Percentiles rank a stretch among this genome's conserved stretches.
Evolutionary conservation across 768 basidiomycete species (phyloP).

Genomic region (Pleurotus platypus): DNA sequence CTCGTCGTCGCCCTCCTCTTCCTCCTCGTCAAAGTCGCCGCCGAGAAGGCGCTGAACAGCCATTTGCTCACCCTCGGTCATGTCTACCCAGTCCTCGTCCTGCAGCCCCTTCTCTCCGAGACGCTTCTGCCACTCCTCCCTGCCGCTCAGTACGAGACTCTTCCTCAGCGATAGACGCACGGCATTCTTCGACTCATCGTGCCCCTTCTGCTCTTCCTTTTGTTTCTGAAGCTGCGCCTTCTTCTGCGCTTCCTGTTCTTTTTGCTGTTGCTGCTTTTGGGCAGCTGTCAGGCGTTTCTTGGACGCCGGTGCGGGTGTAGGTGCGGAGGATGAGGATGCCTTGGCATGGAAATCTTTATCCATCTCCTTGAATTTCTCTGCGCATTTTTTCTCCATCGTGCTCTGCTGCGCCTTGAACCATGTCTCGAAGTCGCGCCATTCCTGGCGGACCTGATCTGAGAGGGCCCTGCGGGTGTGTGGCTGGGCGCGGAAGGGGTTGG

Average conservation of each 20-base stretch:
- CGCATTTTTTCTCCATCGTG: conserved; percentile 19
- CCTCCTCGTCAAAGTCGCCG: conserved; percentile 29
- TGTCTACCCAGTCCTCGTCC: conserved; percentile 42
- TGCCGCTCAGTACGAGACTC: conserved; percentile 26
- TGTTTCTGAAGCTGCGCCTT: not conserved
- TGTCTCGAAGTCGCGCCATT: conserved; percentile 32
- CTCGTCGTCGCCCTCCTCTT: conserved; percentile 19
- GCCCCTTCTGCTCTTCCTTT: conserved; percentile 17
- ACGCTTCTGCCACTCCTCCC: conserved; percentile 38
- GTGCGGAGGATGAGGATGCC: not conserved
- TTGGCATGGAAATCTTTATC: conserved; percentile 11
- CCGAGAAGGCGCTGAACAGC: conserved; percentile 34
- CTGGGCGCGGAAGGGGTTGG: conserved; percentile 17
- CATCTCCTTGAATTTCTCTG: conserved; percentile 23
- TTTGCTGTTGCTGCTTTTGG: conserved; percentile 8
- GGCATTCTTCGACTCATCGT: conserved; percentile 23
- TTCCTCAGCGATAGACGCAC: conserved; percentile 26
- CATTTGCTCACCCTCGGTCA: conserved; percentile 31
- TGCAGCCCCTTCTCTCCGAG: conserved; percentile 28
- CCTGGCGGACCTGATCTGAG: conserved; percentile 22
- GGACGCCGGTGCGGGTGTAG: conserved; percentile 20
- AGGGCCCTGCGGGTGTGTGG: conserved; percentile 1
- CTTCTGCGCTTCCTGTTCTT: not conserved
- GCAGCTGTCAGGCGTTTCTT: conserved; percentile 3
- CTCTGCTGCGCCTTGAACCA: conserved; percentile 25